phyloP scores from a whole-genome alignment of 768 basidiomycete genomes.

The Mycena rebaudengoi region DNA sequence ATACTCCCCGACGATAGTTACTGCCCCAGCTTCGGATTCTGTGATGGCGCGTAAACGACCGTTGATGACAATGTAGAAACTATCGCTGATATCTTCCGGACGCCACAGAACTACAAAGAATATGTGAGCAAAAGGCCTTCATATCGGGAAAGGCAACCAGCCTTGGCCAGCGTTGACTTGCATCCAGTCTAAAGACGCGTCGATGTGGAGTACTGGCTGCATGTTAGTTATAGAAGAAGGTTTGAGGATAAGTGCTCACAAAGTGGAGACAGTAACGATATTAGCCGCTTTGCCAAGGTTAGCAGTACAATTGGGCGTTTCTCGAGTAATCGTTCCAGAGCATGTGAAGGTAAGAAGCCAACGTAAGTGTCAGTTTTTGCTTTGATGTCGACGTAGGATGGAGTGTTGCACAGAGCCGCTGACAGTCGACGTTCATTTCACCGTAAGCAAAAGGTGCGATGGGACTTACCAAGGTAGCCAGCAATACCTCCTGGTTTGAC shows the following conservation, averaged over 20 bases:
- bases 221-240: neutral
- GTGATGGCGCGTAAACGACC: slow-evolving; percentile 92
- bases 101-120: slow-evolving; percentile 78
- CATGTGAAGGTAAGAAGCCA: slow-evolving; percentile 89
- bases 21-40: slow-evolving; percentile 78
- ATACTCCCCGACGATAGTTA: slow-evolving; percentile 90
- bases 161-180: slow-evolving; percentile 92
- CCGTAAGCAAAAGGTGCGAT: neutral
- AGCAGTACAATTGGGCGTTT: slow-evolving; percentile 94
- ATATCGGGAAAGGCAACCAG: neutral
- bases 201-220: slow-evolving; percentile 87
- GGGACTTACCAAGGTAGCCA: slow-evolving; percentile 83
- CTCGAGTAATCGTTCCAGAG: slow-evolving; percentile 90
- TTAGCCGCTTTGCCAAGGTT: slow-evolving; percentile 95
- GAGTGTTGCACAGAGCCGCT: slow-evolving; percentile 91
- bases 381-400: slow-evolving; percentile 95
- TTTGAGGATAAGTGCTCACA: slow-evolving; percentile 52
- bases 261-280: slow-evolving; percentile 92
- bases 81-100: slow-evolving; percentile 89
- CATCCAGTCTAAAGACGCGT: slow-evolving; percentile 97
- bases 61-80: slow-evolving; percentile 98
- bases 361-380: slow-evolving; percentile 99
- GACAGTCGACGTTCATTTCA: slow-evolving; percentile 7
- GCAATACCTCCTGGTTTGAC: slow-evolving; percentile 98
- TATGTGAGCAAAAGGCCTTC: neutral